Percentiles rank a stretch among this genome's conserved stretches.
Evolutionary conservation across 352 stramenopile species (phyloP).

Genomic region (Globisporangium abappressorium): DNA sequence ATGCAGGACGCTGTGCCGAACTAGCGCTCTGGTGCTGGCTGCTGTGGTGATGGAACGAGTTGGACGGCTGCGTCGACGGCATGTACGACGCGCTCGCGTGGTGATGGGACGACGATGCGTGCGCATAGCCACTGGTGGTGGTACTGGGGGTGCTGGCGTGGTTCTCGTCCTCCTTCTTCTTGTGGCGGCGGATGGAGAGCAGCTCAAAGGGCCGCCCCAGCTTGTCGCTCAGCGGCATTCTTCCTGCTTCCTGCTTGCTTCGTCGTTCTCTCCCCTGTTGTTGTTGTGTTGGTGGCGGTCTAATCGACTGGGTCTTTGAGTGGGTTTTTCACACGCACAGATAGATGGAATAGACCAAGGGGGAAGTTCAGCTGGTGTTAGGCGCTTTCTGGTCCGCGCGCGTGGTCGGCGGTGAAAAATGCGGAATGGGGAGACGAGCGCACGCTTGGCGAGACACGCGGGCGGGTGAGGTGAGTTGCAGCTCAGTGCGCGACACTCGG

Average conservation of each 20-base stretch:
- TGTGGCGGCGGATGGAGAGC: constrained; percentile 58
- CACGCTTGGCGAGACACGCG: not conserved
- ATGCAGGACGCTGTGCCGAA: constrained; percentile 8
- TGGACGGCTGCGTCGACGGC: constrained; percentile 5
- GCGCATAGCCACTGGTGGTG: not conserved
- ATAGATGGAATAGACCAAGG: too few relatives aligned
- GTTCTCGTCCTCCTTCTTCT: constrained; percentile 44
- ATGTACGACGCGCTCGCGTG: constrained; percentile 12
- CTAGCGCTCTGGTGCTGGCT: constrained; percentile 15
- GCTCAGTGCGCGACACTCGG: not conserved
- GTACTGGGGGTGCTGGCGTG: constrained; percentile 10
- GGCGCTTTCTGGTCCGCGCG: too few relatives aligned
- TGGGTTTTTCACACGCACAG: too few relatives aligned
- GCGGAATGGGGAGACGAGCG: not conserved
- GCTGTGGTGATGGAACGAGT: constrained; percentile 18
- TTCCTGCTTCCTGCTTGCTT: not conserved
- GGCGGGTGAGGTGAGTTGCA: not conserved
- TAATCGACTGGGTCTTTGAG: not conserved
- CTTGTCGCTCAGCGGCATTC: constrained; percentile 54
- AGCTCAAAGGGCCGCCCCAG: constrained; percentile 59
- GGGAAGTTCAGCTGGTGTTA: too few relatives aligned
- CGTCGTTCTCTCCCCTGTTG: not conserved
- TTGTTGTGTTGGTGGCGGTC: not conserved
- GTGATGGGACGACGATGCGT: constrained; percentile 10
- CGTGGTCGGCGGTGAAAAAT: too few relatives aligned